Conservation (phyloP, 75 land plant genomes). For the Pinus tabuliformis region DNA sequence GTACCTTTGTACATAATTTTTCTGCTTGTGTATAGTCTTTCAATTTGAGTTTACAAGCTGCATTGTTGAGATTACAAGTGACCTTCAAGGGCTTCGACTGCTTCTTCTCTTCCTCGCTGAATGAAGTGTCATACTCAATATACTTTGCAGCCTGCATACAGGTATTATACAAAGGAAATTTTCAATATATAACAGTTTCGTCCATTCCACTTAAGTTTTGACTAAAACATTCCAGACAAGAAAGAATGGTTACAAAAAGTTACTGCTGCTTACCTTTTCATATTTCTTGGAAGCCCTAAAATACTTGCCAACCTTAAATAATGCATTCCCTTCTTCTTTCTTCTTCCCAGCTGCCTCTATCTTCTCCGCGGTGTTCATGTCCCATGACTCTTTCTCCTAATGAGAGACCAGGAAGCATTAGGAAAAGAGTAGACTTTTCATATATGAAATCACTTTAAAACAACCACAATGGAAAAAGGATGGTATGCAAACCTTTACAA, state of each 20-base stretch:
- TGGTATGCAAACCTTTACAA: constrained; percentile 52
- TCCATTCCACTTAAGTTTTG: neutral
- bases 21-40: constrained; percentile 77
- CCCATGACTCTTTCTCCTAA: constrained; percentile 84
- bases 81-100: constrained; percentile 59
- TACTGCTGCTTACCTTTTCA: constrained; percentile 58
- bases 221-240: neutral
- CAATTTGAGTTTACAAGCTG: constrained; percentile 91
- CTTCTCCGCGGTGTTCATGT: constrained; percentile 72
- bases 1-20: constrained; percentile 89
- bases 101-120: constrained; percentile 83
- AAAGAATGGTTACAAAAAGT: neutral
- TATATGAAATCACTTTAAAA: neutral
- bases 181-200: neutral
- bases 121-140: constrained; percentile 70
- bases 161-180: neutral
- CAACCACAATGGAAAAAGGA: neutral
- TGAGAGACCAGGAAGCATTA: neutral
- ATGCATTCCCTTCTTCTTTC: constrained; percentile 79
- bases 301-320: constrained; percentile 76
- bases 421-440: neutral
- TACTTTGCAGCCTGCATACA: constrained; percentile 62
- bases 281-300: constrained; percentile 78
- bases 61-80: constrained; percentile 82
- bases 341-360: constrained; percentile 71